These are phyloP conservation scores for Paraphaeosphaeria sporulosa DNA, from an alignment of 2,329 filamentous ascomycete species.

Conservation along the genomic window DNA sequence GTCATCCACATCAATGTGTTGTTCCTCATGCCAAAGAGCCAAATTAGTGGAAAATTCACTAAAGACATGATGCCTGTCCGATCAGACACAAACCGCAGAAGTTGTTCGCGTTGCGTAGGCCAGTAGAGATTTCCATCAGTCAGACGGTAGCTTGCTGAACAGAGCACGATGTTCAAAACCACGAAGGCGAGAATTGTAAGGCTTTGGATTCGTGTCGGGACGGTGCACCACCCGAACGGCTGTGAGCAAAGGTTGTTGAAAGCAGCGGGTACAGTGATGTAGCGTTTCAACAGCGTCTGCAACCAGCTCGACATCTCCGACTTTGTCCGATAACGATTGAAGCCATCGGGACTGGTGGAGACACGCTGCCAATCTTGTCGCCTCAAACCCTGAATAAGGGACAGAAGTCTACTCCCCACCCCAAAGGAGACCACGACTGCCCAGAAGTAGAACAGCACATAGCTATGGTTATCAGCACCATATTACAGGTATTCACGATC, in stretches of 20 bases:
- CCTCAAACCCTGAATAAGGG: slow-evolving; percentile 22
- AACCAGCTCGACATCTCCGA: slow-evolving; percentile 10
- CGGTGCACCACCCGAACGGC: slow-evolving; percentile 53
- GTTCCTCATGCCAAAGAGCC: slow-evolving; percentile 73
- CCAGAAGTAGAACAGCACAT: slow-evolving; percentile 46
- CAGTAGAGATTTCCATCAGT: slow-evolving; percentile 58
- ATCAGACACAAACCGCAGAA: slow-evolving; percentile 66
- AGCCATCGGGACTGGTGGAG: slow-evolving; percentile 1
- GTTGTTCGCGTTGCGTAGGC: slow-evolving; percentile 46
- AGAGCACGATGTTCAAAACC: slow-evolving; percentile 54
- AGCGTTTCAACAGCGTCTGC: slow-evolving; percentile 30
- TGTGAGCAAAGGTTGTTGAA: slow-evolving; percentile 53
- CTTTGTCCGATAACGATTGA: neutral
- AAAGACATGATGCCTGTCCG: slow-evolving; percentile 70
- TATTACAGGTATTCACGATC: neutral
- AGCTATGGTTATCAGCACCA: slow-evolving; percentile 19
- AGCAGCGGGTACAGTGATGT: slow-evolving; percentile 55
- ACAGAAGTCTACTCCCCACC: slow-evolving; percentile 28
- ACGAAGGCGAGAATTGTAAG: slow-evolving; percentile 56
- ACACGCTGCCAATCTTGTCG: slow-evolving; percentile 17
- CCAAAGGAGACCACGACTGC: slow-evolving; percentile 34
- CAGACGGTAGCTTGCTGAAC: slow-evolving; percentile 54
- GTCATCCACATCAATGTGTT: slow-evolving; percentile 72
- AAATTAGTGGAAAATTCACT: slow-evolving; percentile 69
- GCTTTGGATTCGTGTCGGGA: slow-evolving; percentile 58